Evolutionary conservation across 257 asterid species (phyloP).

Genomic region (Plectranthus barbatus): DNA sequence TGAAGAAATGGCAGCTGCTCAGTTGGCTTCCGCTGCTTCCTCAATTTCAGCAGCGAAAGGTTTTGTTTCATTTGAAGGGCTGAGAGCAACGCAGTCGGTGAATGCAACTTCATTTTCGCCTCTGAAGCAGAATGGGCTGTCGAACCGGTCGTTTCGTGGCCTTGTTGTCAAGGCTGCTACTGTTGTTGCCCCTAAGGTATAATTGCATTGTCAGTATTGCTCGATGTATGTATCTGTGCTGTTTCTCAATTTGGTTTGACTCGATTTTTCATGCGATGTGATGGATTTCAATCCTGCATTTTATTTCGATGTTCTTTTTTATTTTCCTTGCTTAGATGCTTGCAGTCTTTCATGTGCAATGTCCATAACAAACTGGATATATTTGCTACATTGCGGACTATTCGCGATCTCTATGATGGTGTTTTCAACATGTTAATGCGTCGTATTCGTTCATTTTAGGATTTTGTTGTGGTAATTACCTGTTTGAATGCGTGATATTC

Average conservation of each 20-base stretch:
- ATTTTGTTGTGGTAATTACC: background rate
- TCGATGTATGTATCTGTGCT: background rate
- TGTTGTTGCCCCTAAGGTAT: slow-evolving; percentile 85
- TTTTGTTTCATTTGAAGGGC: slow-evolving; percentile 72
- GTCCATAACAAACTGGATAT: too few relatives aligned
- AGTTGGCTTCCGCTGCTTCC: slow-evolving; percentile 61
- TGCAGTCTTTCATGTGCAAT: background rate
- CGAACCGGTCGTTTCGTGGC: slow-evolving; percentile 36
- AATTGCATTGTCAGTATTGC: background rate
- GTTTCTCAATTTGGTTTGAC: background rate
- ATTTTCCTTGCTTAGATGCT: too few relatives aligned
- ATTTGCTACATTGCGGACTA: background rate
- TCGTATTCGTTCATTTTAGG: too few relatives aligned
- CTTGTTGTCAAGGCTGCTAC: slow-evolving; percentile 87
- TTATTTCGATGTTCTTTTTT: background rate
- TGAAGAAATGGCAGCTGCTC: slow-evolving; percentile 70
- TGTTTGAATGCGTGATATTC: background rate
- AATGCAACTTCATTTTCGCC: slow-evolving; percentile 43
- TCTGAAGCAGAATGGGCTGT: slow-evolving; percentile 30
- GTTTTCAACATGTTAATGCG: background rate
- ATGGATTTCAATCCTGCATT: background rate
- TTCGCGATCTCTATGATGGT: background rate
- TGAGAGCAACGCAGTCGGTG: slow-evolving; percentile 43
- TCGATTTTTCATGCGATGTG: background rate
- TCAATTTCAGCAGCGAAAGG: slow-evolving; percentile 63